These are phyloP conservation scores for Fusarium palustre DNA, from an alignment of 2,329 filamentous ascomycete genomes.

Conservation along the genomic window DNA sequence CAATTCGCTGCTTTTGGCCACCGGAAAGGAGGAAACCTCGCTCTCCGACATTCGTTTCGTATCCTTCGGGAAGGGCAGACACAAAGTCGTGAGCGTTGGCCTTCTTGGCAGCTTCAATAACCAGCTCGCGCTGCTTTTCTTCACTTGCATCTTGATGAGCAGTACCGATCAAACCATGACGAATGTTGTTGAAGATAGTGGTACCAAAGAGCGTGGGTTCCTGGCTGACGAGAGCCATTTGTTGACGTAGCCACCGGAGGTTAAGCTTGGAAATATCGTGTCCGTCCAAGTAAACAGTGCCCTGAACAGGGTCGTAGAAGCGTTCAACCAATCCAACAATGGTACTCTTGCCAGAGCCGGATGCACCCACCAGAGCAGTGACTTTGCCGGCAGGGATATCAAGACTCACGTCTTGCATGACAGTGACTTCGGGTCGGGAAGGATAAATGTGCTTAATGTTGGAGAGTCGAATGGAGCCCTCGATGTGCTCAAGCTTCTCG, in stretches of 20 bases:
- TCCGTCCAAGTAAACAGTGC: conserved; percentile 83
- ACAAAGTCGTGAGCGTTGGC: conserved; percentile 97
- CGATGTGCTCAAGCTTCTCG: conserved; percentile 76
- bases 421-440: conserved; percentile 87
- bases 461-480: conserved; percentile 83
- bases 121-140: conserved; percentile 75
- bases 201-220: conserved; percentile 92
- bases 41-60: conserved; percentile 95
- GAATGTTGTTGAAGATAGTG: conserved; percentile 90
- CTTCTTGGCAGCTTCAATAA: conserved; percentile 86
- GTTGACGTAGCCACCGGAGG: conserved; percentile 88
- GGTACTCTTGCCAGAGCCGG: conserved; percentile 93
- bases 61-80: conserved; percentile 81
- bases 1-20: conserved; percentile 96
- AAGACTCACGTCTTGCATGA: conserved; percentile 87
- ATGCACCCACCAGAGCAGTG: conserved; percentile 92
- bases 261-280: conserved; percentile 85
- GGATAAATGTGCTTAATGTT: conserved; percentile 95
- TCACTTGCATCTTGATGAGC: conserved; percentile 73
- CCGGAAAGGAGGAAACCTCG: conserved; percentile 92
- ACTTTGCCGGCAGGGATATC: conserved; percentile 88
- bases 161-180: conserved; percentile 90
- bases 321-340: conserved; percentile 93
- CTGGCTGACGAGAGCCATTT: conserved; percentile 92
- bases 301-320: conserved; percentile 91